Evolutionary conservation across 2,329 filamentous ascomycete species (phyloP), one percentile per base, ranked within the genome.

Genomic region (Clathrospora elynae): DNA sequence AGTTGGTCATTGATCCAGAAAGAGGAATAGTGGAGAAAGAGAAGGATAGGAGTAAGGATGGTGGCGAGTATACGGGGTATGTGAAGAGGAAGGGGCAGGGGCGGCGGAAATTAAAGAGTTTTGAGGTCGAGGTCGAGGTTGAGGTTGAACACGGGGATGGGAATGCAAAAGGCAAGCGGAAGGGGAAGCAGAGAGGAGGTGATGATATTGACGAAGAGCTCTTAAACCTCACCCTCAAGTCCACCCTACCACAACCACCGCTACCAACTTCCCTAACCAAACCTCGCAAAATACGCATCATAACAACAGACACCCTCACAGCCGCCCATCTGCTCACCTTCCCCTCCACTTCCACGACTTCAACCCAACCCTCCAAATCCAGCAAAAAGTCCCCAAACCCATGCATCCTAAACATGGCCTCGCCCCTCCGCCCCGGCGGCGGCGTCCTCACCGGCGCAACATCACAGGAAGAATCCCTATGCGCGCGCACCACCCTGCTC

Each of bases 391-490:
- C 62, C 8, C 53, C 59, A 1, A 76, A 76, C 24, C 73, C 81
- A 1, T 79, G 75, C 3, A 71, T 86, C 16, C 71, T 86, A 3
- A 85, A 83, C 62, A 85, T 85, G 81, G 82, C 81, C 0, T 85
- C 82, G 0, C 80, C 81, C 0, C 73, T 83, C 0, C 75, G 75
- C 0, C 79, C 83, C 0, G 83, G 83, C 9, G 83, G 82, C 6
- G 83, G 83, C 0, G 77, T 85, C 19, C 64, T 85, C 0, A 75
- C 75, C 10, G 83, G 83, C 13, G 80, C 81, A 0, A 78, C 77
- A 6, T 78, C 77, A 3, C 81, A 84, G 49, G 83, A 86, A 57
- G 83, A 85, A 56, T 79, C 75, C 16, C 72, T 86, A 2, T 86
- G 83, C 56, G 74, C 78, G 52, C 77, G 80, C 11, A 83, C 79